Evolutionary conservation across 345 rosid species (phyloP).

Genomic region (Schrenkiella parvula): DNA sequence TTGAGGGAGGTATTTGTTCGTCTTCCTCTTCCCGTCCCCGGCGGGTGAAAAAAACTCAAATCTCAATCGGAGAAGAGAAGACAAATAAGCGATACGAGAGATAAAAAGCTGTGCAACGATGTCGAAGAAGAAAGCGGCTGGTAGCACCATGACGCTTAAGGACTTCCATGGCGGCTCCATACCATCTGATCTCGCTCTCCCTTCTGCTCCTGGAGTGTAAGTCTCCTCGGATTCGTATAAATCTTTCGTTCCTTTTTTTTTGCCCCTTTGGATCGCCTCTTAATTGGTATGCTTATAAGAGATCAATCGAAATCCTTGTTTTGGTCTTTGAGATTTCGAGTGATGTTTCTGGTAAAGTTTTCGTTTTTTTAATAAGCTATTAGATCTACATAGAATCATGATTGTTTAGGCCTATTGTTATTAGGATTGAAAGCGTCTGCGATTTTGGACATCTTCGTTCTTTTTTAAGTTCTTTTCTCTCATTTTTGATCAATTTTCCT

Average conservation of each 20-base stretch:
- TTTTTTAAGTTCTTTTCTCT: not conserved
- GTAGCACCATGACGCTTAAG: slow-evolving; percentile 82
- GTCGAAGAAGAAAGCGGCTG: slow-evolving; percentile 76
- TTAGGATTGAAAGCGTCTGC: not conserved
- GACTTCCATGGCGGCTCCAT: slow-evolving; percentile 95
- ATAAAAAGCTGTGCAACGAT: slow-evolving; percentile 30
- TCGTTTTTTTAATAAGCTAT: not conserved
- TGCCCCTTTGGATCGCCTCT: slow-evolving; percentile 1
- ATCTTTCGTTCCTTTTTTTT: not conserved
- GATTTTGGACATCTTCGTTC: too few relatives aligned
- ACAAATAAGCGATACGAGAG: not conserved
- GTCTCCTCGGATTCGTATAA: slow-evolving; percentile 15
- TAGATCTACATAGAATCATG: slow-evolving; percentile 20
- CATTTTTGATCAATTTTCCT: slow-evolving; percentile 1
- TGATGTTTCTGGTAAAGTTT: not conserved
- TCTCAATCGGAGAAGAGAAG: slow-evolving; percentile 28
- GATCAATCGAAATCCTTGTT: slow-evolving; percentile 23
- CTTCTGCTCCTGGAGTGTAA: slow-evolving; percentile 95
- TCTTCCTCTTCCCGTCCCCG: slow-evolving; percentile 12
- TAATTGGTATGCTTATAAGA: slow-evolving; percentile 8
- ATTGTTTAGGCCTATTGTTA: slow-evolving; percentile 20
- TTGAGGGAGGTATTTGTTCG: slow-evolving; percentile 1
- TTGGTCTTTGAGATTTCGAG: not conserved
- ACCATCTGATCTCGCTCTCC: slow-evolving; percentile 77
- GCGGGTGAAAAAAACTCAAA: slow-evolving; percentile 8